Conservation (phyloP, 768 basidiomycete species). For the Crucibulum laeve region DNA sequence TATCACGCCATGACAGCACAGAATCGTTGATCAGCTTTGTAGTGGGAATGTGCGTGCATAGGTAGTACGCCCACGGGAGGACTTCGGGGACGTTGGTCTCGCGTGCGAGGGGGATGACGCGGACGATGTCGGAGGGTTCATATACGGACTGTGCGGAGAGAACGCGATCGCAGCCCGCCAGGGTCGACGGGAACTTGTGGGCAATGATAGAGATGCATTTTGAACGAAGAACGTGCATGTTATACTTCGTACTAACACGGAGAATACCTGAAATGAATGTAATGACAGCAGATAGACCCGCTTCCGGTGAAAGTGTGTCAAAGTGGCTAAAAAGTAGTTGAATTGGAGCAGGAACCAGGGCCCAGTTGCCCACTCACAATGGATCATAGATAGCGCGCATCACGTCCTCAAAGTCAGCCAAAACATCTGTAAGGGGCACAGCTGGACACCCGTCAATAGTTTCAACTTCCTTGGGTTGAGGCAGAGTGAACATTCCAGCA, state of each 20-base stretch:
- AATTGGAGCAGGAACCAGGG: constrained; percentile 1
- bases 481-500: constrained; percentile 30
- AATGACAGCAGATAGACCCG: constrained; percentile 29
- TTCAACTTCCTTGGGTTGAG: constrained; percentile 28
- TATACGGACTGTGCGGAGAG: constrained; percentile 30
- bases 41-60: constrained; percentile 33
- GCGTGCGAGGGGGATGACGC: constrained; percentile 35
- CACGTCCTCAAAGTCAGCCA: constrained; percentile 30
- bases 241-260: constrained; percentile 40
- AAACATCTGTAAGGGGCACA: constrained; percentile 25
- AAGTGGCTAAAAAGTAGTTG: constrained; percentile 24
- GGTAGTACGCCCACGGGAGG: constrained; percentile 42
- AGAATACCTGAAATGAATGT: constrained; percentile 36
- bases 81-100: constrained; percentile 34
- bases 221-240: constrained; percentile 28
- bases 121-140: constrained; percentile 29
- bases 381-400: constrained; percentile 32
- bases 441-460: constrained; percentile 30
- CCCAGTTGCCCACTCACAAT: constrained; percentile 21
- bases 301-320: constrained; percentile 28
- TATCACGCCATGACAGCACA: constrained; percentile 35
- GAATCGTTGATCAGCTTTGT: constrained; percentile 28
- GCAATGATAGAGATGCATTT: constrained; percentile 35
- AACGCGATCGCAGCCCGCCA: constrained; percentile 33
- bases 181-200: constrained; percentile 36